Conservation (phyloP, 2,329 filamentous ascomycete species). For the Massarina eburnea region DNA sequence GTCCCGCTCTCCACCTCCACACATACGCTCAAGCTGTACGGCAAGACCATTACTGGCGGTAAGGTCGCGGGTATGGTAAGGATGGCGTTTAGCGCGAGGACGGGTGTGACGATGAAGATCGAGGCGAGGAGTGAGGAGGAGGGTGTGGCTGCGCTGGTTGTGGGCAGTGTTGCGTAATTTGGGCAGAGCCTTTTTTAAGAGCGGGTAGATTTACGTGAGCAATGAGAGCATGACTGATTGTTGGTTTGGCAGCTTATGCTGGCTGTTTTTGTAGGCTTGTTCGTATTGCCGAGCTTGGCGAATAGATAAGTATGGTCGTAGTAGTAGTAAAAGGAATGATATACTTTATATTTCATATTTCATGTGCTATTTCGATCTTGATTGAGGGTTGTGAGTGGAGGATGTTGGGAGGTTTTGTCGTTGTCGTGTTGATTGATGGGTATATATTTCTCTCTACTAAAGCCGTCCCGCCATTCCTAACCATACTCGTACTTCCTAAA, state of each 20-base stretch:
- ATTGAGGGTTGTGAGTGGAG: too few species aligned
- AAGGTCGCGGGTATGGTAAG: constrained; percentile 83
- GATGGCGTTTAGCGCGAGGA: constrained; percentile 93
- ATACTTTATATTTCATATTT: not conserved
- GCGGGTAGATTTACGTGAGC: not conserved
- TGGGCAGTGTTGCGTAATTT: constrained; percentile 75
- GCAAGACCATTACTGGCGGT: constrained; percentile 90
- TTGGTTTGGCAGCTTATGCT: not conserved
- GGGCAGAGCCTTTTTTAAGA: not conserved
- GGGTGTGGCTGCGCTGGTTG: constrained; percentile 79
- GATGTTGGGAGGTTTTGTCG: too few species aligned
- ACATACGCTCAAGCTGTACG: constrained; percentile 92
- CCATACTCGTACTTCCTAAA: too few species aligned
- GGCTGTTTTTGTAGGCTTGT: not conserved
- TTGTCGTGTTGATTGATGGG: too few species aligned
- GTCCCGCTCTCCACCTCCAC: constrained; percentile 85
- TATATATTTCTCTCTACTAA: too few species aligned
- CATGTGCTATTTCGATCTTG: not conserved
- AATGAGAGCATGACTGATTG: not conserved
- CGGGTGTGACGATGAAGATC: constrained; percentile 94
- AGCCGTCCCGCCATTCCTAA: too few species aligned
- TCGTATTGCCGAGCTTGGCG: not conserved
- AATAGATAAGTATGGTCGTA: not conserved
- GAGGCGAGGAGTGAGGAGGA: constrained; percentile 90
- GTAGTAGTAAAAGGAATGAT: not conserved